Conservation (phyloP, 2,329 filamentous ascomycete species). For the Cladosporium sp. region DNA sequence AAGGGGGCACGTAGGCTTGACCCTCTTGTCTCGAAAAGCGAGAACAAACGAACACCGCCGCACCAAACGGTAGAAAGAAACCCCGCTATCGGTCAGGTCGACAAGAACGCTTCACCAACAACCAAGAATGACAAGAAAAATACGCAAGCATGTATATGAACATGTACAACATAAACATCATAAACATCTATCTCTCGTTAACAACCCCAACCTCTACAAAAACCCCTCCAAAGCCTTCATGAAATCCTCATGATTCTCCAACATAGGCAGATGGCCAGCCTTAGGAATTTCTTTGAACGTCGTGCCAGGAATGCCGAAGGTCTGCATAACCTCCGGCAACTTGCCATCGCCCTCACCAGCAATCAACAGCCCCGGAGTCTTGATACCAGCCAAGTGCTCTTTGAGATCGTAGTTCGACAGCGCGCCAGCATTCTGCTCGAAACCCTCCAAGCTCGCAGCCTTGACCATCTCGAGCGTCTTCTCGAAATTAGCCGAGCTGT, state of each 20-base stretch:
- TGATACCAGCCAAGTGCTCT: constrained; percentile 50
- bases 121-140: too few relatives aligned
- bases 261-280: constrained; percentile 81
- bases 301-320: constrained; percentile 52
- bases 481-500: constrained; percentile 54
- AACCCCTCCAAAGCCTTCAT: constrained; percentile 60
- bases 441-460: constrained; percentile 65
- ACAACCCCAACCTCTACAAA: constrained; percentile 31
- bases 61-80: too few relatives aligned
- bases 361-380: constrained; percentile 62
- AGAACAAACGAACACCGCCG: too few relatives aligned
- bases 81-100: too few relatives aligned
- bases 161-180: too few relatives aligned
- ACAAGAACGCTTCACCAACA: too few relatives aligned
- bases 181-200: too few relatives aligned
- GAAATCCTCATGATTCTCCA: constrained; percentile 67
- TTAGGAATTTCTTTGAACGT: constrained; percentile 63
- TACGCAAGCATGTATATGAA: too few relatives aligned
- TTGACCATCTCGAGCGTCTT: constrained; percentile 66
- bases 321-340: constrained; percentile 72
- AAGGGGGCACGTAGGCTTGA: too few relatives aligned
- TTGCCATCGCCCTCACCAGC: constrained; percentile 72
- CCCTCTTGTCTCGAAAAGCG: too few relatives aligned
- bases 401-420: constrained; percentile 69
- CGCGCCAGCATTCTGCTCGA: constrained; percentile 63